phyloP scores from a whole-genome alignment of 805 yeast genomes.

The Maudiozyma pseudohumilis region DNA sequence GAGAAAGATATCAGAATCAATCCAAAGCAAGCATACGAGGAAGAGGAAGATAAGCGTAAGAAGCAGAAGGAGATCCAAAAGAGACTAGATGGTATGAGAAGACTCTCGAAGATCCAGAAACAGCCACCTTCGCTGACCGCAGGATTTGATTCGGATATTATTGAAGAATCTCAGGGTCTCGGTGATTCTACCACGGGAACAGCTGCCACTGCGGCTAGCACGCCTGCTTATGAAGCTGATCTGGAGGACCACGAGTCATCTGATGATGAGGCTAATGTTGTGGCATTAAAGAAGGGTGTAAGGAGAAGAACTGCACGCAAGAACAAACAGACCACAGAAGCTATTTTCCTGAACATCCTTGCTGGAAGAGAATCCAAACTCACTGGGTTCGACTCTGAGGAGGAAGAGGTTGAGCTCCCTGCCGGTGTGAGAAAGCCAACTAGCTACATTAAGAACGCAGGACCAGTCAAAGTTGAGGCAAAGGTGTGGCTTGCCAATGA shows the following conservation, averaged over 20 bases:
- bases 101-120: slow-evolving; percentile 21
- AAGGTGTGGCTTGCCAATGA: slow-evolving; percentile 98
- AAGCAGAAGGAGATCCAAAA: slow-evolving; percentile 33
- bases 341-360: slow-evolving; percentile 30
- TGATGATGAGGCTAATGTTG: slow-evolving; percentile 27
- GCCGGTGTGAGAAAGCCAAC: slow-evolving; percentile 83
- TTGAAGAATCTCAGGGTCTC: neutral
- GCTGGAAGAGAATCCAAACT: slow-evolving; percentile 35
- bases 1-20: slow-evolving; percentile 68
- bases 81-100: slow-evolving; percentile 31
- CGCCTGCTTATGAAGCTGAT: slow-evolving; percentile 31
- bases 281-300: slow-evolving; percentile 1
- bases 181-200: neutral
- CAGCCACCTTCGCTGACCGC: neutral
- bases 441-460: slow-evolving; percentile 71
- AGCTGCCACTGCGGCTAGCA: neutral
- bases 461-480: slow-evolving; percentile 90
- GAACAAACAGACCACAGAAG: slow-evolving; percentile 21
- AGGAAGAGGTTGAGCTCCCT: slow-evolving; percentile 77
- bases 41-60: slow-evolving; percentile 44
- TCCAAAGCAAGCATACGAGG: slow-evolving; percentile 71
- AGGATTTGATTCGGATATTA: neutral
- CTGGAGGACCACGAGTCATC: slow-evolving; percentile 52
- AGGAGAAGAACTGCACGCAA: slow-evolving; percentile 15
- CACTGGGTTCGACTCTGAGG: slow-evolving; percentile 69